Base-by-base conservation (phyloP, 2,329 filamentous ascomycete genomes). In the Fusarium oligoseptatum region DNA sequence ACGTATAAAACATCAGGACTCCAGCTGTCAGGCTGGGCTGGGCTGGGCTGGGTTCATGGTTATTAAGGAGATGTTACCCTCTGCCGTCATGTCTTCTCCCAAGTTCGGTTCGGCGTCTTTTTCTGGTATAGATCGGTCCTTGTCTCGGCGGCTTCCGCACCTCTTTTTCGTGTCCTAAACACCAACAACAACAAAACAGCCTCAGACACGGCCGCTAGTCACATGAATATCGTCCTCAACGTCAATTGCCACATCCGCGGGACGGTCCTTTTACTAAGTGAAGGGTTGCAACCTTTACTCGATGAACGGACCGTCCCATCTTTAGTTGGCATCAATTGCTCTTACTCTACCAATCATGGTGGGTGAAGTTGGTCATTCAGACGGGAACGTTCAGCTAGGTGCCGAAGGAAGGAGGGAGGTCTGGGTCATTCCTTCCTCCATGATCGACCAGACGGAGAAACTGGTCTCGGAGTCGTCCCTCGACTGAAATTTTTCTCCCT, bases 1-100 rank as follows among this genome's bases (percentile, higher is more conserved):
- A 73, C 66, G 60, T 70, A 58, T 75, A 63, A 75, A 63, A 56
- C 48, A 70, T 37, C 48, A 56, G 39, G 43, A n/a, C 43, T 55
- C 27, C 17, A 32, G 48, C 48, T 70, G 70, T 64, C 64, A 66
- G 43, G 50, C 62, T 71, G 27, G 55, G 64, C 29, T 12, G 32
- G 32, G 32, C 32, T 34, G 32, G 32, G 32, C 66, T 71, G 34
- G 56, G 64, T 71, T 64, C 39, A 61, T 71, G 70, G 36, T 50
- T 60, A 34, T 57, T 61, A 62, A 52, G 12, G 60, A 67, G 45
- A 56, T 63, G 69, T 14, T 34, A 56, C 72, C 68, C 55, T 66
- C 52, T 55, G 43, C 29, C 39, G 20, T 62, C 62, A 65, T 48
- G 39, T 48, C 67, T 57, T 39, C 64, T 57, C n/a, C 27, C 45